phyloP scores from a whole-genome alignment of 257 asterid species.

The Craterostigma plantagineum region DNA sequence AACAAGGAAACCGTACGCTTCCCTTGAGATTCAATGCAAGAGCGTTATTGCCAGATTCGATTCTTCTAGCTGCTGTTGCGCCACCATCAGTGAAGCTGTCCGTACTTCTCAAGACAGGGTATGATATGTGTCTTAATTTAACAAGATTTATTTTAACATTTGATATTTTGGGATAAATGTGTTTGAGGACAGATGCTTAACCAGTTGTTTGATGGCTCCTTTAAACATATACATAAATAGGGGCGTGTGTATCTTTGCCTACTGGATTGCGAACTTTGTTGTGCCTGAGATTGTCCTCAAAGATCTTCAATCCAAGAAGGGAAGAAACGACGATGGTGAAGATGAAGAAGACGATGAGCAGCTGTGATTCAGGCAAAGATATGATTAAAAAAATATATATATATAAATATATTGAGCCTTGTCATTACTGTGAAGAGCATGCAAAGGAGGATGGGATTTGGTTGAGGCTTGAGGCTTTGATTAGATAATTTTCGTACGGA shows the following conservation, averaged over 20 bases:
- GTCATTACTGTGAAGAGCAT: too few relatives aligned
- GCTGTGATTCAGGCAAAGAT: too few relatives aligned
- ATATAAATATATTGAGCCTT: too few relatives aligned
- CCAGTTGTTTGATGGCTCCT: background rate
- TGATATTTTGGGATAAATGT: background rate
- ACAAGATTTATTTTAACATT: background rate
- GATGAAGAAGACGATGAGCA: slow-evolving; percentile 8
- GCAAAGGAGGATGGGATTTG: too few relatives aligned
- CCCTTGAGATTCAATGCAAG: too few relatives aligned
- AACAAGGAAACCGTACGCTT: too few relatives aligned
- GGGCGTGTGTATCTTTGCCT: slow-evolving; percentile 24
- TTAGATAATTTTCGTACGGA: too few relatives aligned
- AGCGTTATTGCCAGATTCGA: background rate
- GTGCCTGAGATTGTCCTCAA: slow-evolving; percentile 26
- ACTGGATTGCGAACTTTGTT: slow-evolving; percentile 44
- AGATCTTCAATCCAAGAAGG: slow-evolving; percentile 16
- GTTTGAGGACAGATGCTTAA: background rate
- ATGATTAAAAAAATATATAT: too few relatives aligned
- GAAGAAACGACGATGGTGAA: slow-evolving; percentile 10
- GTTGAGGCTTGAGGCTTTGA: too few relatives aligned
- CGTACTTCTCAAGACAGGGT: slow-evolving; percentile 33
- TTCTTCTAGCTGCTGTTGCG: slow-evolving; percentile 12
- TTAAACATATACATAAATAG: slow-evolving; percentile 21
- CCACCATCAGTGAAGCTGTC: slow-evolving; percentile 22
- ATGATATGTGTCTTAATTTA: slow-evolving; percentile 4